Evolutionary conservation across 1,284 basidiomycete genomes (phyloP).

Genomic region (Xerocomus amazonicus): DNA sequence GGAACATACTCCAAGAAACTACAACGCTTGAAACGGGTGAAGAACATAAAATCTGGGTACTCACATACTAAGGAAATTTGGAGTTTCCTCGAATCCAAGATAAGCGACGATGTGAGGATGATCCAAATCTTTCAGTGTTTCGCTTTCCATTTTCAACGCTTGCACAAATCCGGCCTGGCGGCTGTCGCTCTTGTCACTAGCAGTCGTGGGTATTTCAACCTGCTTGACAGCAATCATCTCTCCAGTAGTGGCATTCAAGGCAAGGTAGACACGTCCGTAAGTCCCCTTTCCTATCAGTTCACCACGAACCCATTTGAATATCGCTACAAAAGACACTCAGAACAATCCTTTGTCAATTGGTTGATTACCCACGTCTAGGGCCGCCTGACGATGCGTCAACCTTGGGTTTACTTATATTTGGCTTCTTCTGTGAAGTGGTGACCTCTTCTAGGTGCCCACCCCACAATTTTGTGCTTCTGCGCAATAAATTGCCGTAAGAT

Average conservation of each 20-base stretch:
- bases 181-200: conserved; percentile 84
- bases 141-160: conserved; percentile 91
- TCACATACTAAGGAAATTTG: conserved; percentile 88
- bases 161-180: conserved; percentile 86
- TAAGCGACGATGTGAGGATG: conserved; percentile 98
- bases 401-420: conserved; percentile 41
- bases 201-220: conserved; percentile 90
- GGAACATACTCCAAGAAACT: conserved; percentile 98
- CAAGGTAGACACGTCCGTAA: conserved; percentile 94
- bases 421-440: conserved; percentile 58
- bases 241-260: conserved; percentile 95
- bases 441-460: conserved; percentile 93
- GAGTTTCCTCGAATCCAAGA: conserved; percentile 95
- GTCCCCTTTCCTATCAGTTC: conserved; percentile 97
- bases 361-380: conserved; percentile 52
- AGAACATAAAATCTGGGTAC: conserved; percentile 30
- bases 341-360: conserved; percentile 14
- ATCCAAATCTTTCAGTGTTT: conserved; percentile 93
- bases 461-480: conserved; percentile 94
- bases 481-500: conserved; percentile 49
- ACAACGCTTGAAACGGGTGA: conserved; percentile 13
- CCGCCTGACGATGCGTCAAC: conserved; percentile 58
- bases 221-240: conserved; percentile 99
- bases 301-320: conserved; percentile 98
- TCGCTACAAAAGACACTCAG: conserved; percentile 48